These are phyloP conservation scores for Gossypium gossypioides DNA, from an alignment of 441 rosid species.

Conservation along the genomic window DNA sequence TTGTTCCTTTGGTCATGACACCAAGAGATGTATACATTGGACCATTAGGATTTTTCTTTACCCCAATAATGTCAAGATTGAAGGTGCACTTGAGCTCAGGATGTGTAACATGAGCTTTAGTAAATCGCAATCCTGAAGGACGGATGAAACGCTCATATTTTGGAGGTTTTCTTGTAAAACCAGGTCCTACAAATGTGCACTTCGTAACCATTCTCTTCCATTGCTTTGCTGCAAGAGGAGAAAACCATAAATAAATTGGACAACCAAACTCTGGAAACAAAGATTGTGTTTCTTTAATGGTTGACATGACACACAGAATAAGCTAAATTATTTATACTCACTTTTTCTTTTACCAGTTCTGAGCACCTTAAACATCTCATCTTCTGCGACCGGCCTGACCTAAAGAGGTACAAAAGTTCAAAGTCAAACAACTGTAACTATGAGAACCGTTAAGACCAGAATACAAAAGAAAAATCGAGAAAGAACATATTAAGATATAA, in stretches of 20 bases:
- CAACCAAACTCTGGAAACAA: not conserved
- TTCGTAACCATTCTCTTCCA: constrained; percentile 12
- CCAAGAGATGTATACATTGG: constrained; percentile 92
- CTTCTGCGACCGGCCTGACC: constrained; percentile 96
- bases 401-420: constrained; percentile 20
- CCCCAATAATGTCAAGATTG: constrained; percentile 77
- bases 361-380: constrained; percentile 85
- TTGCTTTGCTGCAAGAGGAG: constrained; percentile 5
- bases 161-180: constrained; percentile 93
- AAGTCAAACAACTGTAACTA: not conserved
- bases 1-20: constrained; percentile 83
- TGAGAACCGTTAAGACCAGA: not conserved
- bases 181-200: constrained; percentile 17
- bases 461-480: not conserved
- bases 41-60: constrained; percentile 90
- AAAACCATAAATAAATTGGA: not conserved
- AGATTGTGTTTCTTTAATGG: not conserved
- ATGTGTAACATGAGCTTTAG: constrained; percentile 83
- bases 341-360: constrained; percentile 76
- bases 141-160: constrained; percentile 93
- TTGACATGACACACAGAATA: not conserved
- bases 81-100: constrained; percentile 87
- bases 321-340: constrained; percentile 23
- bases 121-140: constrained; percentile 82
- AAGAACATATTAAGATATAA: not conserved